A percentile compares a stretch with the other conserved stretches of the same genome.
These are phyloP conservation scores for Naganishia onofrii DNA, from an alignment of 768 basidiomycete genomes.

Conservation along the genomic window DNA sequence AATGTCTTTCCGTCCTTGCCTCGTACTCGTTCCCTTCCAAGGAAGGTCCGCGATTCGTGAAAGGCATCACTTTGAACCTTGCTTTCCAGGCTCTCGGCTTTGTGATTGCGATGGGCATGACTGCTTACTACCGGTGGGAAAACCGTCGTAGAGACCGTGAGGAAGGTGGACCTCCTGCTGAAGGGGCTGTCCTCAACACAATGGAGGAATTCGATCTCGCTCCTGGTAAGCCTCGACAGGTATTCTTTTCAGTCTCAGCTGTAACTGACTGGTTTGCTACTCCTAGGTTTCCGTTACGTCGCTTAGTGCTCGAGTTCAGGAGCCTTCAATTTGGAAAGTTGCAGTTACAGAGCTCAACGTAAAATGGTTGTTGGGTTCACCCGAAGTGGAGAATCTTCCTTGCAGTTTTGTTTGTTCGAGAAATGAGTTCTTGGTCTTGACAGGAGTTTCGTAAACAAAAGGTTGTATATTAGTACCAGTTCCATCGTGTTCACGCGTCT, in stretches of 20 bases:
- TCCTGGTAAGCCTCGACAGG: conserved; percentile 29
- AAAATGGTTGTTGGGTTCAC: neutral
- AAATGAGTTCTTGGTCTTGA: no score
- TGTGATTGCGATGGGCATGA: conserved; percentile 45
- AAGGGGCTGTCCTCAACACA: conserved; percentile 40
- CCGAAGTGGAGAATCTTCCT: neutral
- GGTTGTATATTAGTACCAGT: no score
- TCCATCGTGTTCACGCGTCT: no score
- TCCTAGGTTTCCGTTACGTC: conserved; percentile 9
- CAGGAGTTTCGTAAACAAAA: no score
- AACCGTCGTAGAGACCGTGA: conserved; percentile 50
- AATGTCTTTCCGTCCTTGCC: conserved; percentile 49
- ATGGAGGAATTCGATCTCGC: conserved; percentile 44
- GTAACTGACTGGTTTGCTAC: neutral
- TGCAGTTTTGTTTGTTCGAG: neutral
- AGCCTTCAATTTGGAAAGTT: neutral
- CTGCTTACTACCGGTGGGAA: conserved; percentile 51
- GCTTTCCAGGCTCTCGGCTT: conserved; percentile 52
- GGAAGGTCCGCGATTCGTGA: conserved; percentile 51
- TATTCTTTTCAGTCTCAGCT: neutral
- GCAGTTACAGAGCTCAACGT: neutral
- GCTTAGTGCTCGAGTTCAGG: neutral
- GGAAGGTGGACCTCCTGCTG: conserved; percentile 49
- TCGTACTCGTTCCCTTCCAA: conserved; percentile 48
- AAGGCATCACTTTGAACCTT: conserved; percentile 51